These are phyloP conservation scores for Hygrocybe punicea DNA, from an alignment of 768 basidiomycete species.

Conservation along the genomic window DNA sequence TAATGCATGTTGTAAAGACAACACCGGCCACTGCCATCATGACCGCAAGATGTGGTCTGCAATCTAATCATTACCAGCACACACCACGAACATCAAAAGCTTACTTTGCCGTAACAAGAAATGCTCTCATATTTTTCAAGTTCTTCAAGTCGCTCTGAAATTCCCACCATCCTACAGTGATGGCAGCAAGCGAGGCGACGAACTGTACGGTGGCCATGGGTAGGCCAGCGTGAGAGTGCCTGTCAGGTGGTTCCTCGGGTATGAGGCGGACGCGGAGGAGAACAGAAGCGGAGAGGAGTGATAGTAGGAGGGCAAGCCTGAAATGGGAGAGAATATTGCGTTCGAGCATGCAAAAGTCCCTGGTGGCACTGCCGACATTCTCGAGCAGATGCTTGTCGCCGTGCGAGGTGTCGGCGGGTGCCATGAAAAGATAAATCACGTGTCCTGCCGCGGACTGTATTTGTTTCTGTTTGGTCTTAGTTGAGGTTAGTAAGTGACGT, in stretches of 20 bases:
- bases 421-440: conserved; percentile 22
- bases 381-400: conserved; percentile 26
- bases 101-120: conserved; percentile 57
- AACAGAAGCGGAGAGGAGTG: conserved; percentile 60
- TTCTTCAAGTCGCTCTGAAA: conserved; percentile 58
- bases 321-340: conserved; percentile 69
- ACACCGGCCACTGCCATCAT: conserved; percentile 48
- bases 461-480: conserved; percentile 1
- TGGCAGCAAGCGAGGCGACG: conserved; percentile 49
- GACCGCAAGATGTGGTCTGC: conserved; percentile 50
- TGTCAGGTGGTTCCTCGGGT: conserved; percentile 30
- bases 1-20: conserved; percentile 51
- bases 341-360: conserved; percentile 78
- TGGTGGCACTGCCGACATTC: conserved; percentile 57
- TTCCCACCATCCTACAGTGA: conserved; percentile 62
- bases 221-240: conserved; percentile 30
- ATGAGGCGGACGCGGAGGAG: conserved; percentile 60
- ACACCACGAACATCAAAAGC: conserved; percentile 16
- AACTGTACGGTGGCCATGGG: conserved; percentile 55
- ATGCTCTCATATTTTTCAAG: conserved; percentile 55
- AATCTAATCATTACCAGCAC: conserved; percentile 5
- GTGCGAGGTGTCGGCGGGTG: background rate
- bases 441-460: conserved; percentile 15
- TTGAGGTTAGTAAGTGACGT: background rate
- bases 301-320: conserved; percentile 62